Evolutionary conservation across 345 rosid genomes (phyloP), one percentile per base, ranked within the genome.

Genomic region (Linum tenue): DNA sequence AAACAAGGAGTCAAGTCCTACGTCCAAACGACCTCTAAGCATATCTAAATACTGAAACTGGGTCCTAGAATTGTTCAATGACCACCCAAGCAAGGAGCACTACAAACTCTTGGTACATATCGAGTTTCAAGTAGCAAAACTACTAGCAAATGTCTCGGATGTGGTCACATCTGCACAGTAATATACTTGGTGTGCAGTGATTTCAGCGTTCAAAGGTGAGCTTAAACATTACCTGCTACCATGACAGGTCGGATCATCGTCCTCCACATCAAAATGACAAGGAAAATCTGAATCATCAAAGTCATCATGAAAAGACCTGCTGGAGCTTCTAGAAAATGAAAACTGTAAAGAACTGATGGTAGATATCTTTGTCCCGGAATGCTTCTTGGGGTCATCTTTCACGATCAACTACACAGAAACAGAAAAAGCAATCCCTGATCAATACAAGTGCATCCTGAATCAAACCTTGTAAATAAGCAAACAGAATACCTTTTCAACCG

Each of bases 221-320:
- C 60, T 60, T 16, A 35, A 0, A 12, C 14, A 38, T 69, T 73
- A 90, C 99, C 96, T 85, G 87, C 81, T 80, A 66, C 85, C 76
- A n/a, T 74, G 81, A 71, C 85, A 87, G 7, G 79, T 70, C 44
- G 74, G 67, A 62, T 90, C 92, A 75, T 82, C 88, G 70, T 81
- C 77, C 64, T 84, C 92, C 53, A 85, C 88, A 80, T 85, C 96
- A 73, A 94, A 94, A 11, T 89, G 86, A 63, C 95, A 90, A 62
- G 82, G 85, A 64, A 80, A 88, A 63, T 94, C 99, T 35, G 79
- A 42, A 51, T 90, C 91, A 74, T 94, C 92, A 69, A 75, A 85
- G 75, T 85, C 97, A 64, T 87, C 97, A 16, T 51, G 88, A 65
- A 75, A 84, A 42, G 95, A 85, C 77, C 90, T 77, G 76, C 97